Evolutionary conservation across 140 eudicot genomes (phyloP).

Genomic region (Anethum foeniculum): DNA sequence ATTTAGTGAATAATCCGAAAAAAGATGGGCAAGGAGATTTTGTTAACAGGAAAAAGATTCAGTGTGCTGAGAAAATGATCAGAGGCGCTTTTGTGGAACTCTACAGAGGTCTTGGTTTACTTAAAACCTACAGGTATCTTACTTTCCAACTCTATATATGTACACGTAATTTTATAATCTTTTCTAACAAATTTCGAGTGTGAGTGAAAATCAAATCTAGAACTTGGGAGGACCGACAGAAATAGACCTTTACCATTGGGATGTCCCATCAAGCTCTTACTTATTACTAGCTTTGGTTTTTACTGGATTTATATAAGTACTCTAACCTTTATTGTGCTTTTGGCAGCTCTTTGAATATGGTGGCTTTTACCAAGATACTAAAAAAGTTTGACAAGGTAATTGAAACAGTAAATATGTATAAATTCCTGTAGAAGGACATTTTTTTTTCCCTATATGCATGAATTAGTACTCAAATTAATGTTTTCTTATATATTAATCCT

Average conservation of each 20-base stretch:
- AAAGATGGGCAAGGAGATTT: constrained; percentile 46
- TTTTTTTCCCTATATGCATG: no score
- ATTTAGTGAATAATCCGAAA: constrained; percentile 65
- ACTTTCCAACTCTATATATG: no score
- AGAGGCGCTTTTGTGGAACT: constrained; percentile 95
- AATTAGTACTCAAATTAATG: not conserved
- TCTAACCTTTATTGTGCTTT: not conserved
- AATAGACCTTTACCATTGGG: no score
- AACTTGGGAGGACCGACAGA: no score
- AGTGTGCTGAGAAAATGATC: constrained; percentile 90
- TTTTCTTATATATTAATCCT: no score
- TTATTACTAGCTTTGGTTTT: no score
- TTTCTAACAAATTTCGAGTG: no score
- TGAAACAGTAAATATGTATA: no score
- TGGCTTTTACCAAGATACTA: constrained; percentile 81
- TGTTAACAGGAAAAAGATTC: constrained; percentile 74
- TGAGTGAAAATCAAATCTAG: no score
- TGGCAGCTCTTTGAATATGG: constrained; percentile 83
- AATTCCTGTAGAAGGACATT: not conserved
- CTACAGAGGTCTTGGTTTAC: constrained; percentile 85
- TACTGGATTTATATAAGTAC: no score
- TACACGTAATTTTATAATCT: no score
- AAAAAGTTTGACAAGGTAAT: constrained; percentile 98
- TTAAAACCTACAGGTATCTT: constrained; percentile 70
- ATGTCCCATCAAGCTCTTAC: no score